Base-by-base conservation (phyloP, 371 early-diverging fungal species). In the Mucor piriformis region DNA sequence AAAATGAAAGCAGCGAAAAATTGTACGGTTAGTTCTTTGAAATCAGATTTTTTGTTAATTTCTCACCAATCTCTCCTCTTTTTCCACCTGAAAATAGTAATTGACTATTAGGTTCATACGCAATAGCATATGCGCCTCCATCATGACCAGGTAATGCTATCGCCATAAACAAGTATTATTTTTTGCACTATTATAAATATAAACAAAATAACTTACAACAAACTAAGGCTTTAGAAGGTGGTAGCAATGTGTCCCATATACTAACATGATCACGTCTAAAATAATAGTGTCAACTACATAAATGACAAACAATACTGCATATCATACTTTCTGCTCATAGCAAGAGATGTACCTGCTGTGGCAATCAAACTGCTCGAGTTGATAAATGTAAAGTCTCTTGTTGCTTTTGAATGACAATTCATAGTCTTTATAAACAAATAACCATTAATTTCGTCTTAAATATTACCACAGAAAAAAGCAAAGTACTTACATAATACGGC, bases 171-270 rank as follows among this genome's bases (percentile, higher is more conserved):
- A 29, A 29, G 29, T 29, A 29, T 43, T 7, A 46, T 3, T 21
- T 16, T 49, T 29, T 50, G 2, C 15, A 16, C 29, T 47, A 3
- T 52, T 35, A 12, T 24, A 21, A 24, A 48, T 16, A 43, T 43
- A 1, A n/a, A 37, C 3, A 4, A n/a, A 34, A 38, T n/a, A 42
- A 74, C 73, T 64, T 77, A 78, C 86, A 65, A 54, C 84, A 85
- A 15, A 91, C 67, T 33, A 82, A 70, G 1, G 88, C 70, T 54
- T 87, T 84, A 1, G 74, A 60, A 1, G 83, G 59, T 1, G 94
- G 91, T 18, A 93, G 50, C 7, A 93, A 62, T 5, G 91, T 86
- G 50, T 93, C 94, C 89, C 90, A 93, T 20, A 93, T 61, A 12
- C 83, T 84, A 8, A 93, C 72, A 69, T 93, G 88, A 21, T 79